phyloP scores from a whole-genome alignment of 495 filamentous ascomycete species.

The Podospora pseudopauciseta region DNA sequence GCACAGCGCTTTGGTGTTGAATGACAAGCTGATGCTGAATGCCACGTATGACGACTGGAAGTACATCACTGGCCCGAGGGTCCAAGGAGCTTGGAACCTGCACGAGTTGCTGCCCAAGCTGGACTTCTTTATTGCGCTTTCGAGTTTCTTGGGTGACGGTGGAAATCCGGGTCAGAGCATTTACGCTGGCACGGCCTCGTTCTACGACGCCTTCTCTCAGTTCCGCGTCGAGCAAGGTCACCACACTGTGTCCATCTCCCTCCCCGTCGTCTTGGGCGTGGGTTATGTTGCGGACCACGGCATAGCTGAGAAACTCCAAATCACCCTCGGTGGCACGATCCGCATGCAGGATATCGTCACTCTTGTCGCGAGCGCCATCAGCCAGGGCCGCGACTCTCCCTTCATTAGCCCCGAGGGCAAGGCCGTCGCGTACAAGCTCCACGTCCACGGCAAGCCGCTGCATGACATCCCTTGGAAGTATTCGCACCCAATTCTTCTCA shows the following conservation, averaged over 20 bases:
- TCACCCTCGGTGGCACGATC: not conserved
- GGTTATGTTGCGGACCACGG: not conserved
- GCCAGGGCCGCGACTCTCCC: not conserved
- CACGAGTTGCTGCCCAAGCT: not conserved
- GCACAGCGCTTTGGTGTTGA: slow-evolving; percentile 1
- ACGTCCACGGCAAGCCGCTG: not conserved
- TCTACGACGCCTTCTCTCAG: not conserved
- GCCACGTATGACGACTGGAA: slow-evolving; percentile 1
- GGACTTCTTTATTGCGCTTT: not conserved
- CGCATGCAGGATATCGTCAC: not conserved
- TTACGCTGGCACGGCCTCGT: not conserved
- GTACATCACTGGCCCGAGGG: not conserved
- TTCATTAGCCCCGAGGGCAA: slow-evolving; percentile 2
- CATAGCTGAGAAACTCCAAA: not conserved
- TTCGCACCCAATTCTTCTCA: not conserved
- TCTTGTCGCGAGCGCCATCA: not conserved
- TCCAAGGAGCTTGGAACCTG: slow-evolving; percentile 1
- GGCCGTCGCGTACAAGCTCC: not conserved
- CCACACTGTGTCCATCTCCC: slow-evolving; percentile 2
- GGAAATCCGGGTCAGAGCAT: not conserved
- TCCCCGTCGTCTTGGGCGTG: slow-evolving; percentile 2
- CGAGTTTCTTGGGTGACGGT: not conserved
- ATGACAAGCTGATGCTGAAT: not conserved
- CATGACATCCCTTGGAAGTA: slow-evolving; percentile 1
- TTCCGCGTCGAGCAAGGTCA: not conserved